Evolutionary conservation across 495 filamentous ascomycete genomes (phyloP).

Genomic region (Polyplosphaeria fusca): DNA sequence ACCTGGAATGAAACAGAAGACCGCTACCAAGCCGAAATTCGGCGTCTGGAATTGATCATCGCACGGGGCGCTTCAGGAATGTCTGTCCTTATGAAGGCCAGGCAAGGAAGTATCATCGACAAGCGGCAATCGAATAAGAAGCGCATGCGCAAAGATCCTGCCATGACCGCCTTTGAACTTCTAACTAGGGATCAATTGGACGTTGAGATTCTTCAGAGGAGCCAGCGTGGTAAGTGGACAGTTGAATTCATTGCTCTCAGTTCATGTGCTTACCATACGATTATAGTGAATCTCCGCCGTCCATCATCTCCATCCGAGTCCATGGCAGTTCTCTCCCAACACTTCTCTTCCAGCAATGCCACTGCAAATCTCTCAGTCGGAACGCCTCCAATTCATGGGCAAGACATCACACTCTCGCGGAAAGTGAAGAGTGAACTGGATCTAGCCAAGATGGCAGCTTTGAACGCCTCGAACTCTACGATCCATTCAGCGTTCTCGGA

Average conservation of each 20-base stretch:
- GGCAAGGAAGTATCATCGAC: conserved; percentile 36
- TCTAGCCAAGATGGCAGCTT: conserved; percentile 4
- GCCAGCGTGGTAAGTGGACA: conserved; percentile 33
- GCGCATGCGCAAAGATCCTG: conserved; percentile 8
- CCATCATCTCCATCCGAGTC: conserved; percentile 33
- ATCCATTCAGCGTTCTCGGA: conserved; percentile 28
- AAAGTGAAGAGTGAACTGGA: conserved; percentile 26
- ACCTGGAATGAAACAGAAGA: conserved; percentile 29
- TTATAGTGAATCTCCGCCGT: conserved; percentile 27
- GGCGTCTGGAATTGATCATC: conserved; percentile 38
- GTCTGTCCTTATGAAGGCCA: conserved; percentile 35
- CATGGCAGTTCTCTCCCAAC: conserved; percentile 36
- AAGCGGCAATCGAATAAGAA: conserved; percentile 14
- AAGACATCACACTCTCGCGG: conserved; percentile 13
- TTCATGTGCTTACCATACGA: not conserved
- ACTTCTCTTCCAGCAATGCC: conserved; percentile 19
- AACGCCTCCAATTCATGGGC: conserved; percentile 14
- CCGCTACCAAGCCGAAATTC: conserved; percentile 36
- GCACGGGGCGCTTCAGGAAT: conserved; percentile 35
- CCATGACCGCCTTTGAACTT: conserved; percentile 25
- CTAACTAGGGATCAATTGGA: conserved; percentile 24
- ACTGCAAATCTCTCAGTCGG: conserved; percentile 25
- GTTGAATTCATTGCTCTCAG: not conserved
- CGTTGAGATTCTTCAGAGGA: conserved; percentile 25
- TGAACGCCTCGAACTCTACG: not conserved